Evolutionary conservation across 768 basidiomycete genomes (phyloP).

Genomic region (Auricularia heimuer): DNA sequence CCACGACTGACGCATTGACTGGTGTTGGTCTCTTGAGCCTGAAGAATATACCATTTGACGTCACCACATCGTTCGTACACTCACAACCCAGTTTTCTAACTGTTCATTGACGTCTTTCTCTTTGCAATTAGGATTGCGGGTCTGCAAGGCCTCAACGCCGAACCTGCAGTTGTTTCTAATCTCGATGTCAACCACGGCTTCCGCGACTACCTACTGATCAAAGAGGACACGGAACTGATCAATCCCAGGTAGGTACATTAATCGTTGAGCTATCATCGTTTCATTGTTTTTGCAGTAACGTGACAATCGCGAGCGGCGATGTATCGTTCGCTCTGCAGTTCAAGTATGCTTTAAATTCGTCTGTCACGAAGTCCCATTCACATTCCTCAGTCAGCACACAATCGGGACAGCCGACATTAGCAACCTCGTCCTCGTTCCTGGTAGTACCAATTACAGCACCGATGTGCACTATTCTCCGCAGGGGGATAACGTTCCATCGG

Average conservation of each 20-base stretch:
- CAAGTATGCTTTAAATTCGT: slow-evolving; percentile 26
- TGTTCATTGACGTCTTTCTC: slow-evolving; percentile 16
- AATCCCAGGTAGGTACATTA: slow-evolving; percentile 45
- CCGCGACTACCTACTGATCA: slow-evolving; percentile 58
- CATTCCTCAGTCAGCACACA: slow-evolving; percentile 29
- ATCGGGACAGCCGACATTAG: slow-evolving; percentile 52
- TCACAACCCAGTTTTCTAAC: slow-evolving; percentile 48
- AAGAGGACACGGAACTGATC: slow-evolving; percentile 46
- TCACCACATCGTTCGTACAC: slow-evolving; percentile 5
- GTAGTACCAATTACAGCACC: slow-evolving; percentile 47
- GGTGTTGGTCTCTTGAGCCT: slow-evolving; percentile 50
- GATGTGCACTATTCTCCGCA: slow-evolving; percentile 56
- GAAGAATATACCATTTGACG: neutral
- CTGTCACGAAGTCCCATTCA: neutral
- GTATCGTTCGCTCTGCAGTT: slow-evolving; percentile 53
- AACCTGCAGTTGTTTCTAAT: slow-evolving; percentile 44
- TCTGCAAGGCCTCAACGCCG: slow-evolving; percentile 51
- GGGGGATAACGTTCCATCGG: slow-evolving; percentile 42
- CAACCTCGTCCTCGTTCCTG: slow-evolving; percentile 49
- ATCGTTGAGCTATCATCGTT: neutral
- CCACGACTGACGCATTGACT: slow-evolving; percentile 45
- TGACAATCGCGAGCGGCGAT: slow-evolving; percentile 35
- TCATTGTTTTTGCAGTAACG: slow-evolving; percentile 1
- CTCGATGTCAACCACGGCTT: slow-evolving; percentile 64
- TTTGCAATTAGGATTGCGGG: slow-evolving; percentile 36